These are phyloP conservation scores for Trichoderma sp. DNA, from an alignment of 2,329 filamentous ascomycete genomes.

Conservation along the genomic window DNA sequence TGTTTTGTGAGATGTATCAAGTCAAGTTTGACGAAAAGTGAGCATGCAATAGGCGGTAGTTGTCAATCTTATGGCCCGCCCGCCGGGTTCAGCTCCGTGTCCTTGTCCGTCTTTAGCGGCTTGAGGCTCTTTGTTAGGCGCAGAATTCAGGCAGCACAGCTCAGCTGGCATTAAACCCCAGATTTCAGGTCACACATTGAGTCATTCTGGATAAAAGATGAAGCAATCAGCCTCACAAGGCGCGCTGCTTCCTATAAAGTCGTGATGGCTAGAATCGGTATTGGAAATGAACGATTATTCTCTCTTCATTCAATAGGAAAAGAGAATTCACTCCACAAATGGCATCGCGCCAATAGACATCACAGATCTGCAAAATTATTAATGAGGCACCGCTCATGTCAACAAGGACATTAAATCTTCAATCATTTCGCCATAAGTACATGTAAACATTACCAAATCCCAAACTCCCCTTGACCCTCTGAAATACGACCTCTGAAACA, in stretches of 20 bases:
- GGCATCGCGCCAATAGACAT: neutral
- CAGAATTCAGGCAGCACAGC: conserved; percentile 7
- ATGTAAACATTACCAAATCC: neutral
- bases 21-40: neutral
- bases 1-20: neutral
- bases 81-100: neutral
- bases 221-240: neutral
- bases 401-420: neutral
- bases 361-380: neutral
- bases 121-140: neutral
- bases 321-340: neutral
- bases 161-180: neutral
- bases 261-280: neutral
- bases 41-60: neutral
- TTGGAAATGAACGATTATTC: neutral
- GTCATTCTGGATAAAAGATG: neutral
- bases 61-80: neutral
- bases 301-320: neutral
- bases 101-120: neutral
- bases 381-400: neutral
- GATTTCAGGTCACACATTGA: neutral
- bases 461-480: neutral
- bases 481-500: neutral
- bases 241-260: neutral
- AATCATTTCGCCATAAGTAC: neutral